Base-by-base conservation (phyloP, 495 filamentous ascomycete genomes). In the Cercophora samala region DNA sequence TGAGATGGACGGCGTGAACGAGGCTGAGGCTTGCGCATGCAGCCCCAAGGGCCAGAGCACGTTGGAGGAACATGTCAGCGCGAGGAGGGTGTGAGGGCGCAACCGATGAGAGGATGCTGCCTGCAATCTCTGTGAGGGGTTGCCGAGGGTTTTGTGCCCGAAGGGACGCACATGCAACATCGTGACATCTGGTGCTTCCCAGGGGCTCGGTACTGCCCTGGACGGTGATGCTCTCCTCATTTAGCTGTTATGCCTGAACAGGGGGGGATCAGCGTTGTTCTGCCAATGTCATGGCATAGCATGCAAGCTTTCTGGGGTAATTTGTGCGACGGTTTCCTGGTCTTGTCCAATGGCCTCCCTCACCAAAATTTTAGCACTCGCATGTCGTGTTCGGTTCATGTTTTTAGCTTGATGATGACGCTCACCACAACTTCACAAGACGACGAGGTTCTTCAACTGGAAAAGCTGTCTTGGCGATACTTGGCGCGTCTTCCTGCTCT, bases 1-100 rank as follows among this genome's bases (percentile, higher is more conserved):
- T 73, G 22, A 75, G 72, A 21, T 69, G 37, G 29, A 73, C 71
- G 32, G 71, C 71, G 8, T 26, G 23, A 46, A 32, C 69, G 37
- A 46, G 37, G 22, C 58, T 17, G 6, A 67, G 23, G n/a, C 58
- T 17, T 26, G 60, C 69, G 24, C 37, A 66, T 19, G 60, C 65
- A 9, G 66, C 68, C 23, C 63, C 53, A 11, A 71, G 63, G 53
- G 65, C 58, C 13, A 70, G 65, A 17, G 65, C 53, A 19, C 19
- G 66, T 21, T 63, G 29, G 37, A 70, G 29, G 19, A 68, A 54
- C 68, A 70, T 70, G 37, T 46, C 37, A 46, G 37, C 5, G 37
- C 15, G 37, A 13, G 37, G 37, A 46, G 37, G 37, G 37, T 46
- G 37, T 11, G 37, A 46, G 37, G 13, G 37, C 6, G 37, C 13